Conservation (phyloP, 1,284 basidiomycete genomes). For the Anthracocystis panici-leucophaei region DNA sequence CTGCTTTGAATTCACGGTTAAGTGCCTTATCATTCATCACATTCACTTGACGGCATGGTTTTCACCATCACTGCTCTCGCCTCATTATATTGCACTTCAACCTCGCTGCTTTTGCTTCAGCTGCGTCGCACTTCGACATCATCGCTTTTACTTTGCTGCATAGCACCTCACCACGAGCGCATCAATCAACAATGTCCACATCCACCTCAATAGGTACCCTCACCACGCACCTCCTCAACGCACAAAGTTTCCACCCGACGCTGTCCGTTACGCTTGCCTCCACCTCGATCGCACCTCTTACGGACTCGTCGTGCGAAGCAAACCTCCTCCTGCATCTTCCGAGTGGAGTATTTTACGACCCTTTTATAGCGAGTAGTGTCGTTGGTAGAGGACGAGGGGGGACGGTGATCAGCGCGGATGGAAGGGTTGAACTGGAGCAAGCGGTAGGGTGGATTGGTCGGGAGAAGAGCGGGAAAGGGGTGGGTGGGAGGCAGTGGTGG, state of each 20-base stretch:
- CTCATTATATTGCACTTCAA: too few relatives aligned
- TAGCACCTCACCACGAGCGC: too few relatives aligned
- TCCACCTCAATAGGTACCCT: conserved; percentile 1
- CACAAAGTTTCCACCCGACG: conserved; percentile 22
- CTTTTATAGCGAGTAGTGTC: conserved; percentile 20
- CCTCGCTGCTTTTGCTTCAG: too few relatives aligned
- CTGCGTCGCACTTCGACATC: too few relatives aligned
- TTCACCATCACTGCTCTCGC: too few relatives aligned
- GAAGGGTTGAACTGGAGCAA: conserved; percentile 19
- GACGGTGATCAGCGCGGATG: not conserved
- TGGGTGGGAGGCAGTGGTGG: conserved; percentile 9
- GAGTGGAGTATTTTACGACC: conserved; percentile 36
- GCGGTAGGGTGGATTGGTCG: conserved; percentile 20
- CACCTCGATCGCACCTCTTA: not conserved
- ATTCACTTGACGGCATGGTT: too few relatives aligned
- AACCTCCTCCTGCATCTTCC: conserved; percentile 32
- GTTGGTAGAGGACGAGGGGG: not conserved
- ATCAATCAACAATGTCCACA: not conserved
- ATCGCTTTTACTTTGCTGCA: too few relatives aligned
- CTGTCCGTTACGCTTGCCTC: conserved; percentile 8
- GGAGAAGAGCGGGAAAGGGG: not conserved
- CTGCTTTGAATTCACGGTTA: too few relatives aligned
- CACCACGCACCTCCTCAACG: conserved; percentile 1
- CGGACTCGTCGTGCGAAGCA: conserved; percentile 4
- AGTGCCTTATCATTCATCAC: too few relatives aligned